Evolutionary conservation across 2,329 filamentous ascomycete species (phyloP).

Genomic region (Plectosphaerella cucumerina): DNA sequence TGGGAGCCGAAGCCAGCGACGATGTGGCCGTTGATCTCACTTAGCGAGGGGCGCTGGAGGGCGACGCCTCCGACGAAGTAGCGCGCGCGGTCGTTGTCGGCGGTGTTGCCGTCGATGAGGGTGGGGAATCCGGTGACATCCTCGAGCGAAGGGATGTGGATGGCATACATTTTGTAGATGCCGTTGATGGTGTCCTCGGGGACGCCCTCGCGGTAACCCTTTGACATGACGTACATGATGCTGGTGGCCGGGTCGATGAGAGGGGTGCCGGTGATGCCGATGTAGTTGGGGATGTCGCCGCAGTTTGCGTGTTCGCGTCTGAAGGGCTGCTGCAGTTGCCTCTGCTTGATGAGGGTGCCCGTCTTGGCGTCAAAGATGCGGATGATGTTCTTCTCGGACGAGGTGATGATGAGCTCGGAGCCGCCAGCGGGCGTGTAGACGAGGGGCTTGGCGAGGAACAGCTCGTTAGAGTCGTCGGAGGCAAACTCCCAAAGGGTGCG

Average conservation of each 20-base stretch:
- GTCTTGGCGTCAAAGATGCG: conserved; percentile 35
- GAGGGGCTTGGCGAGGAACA: conserved; percentile 31
- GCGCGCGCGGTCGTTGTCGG: conserved; percentile 38
- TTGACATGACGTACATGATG: conserved; percentile 31
- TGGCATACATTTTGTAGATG: conserved; percentile 33
- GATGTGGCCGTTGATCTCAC: conserved; percentile 27
- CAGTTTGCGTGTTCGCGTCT: conserved; percentile 30
- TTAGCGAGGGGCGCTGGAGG: conserved; percentile 36
- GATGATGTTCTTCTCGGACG: conserved; percentile 32
- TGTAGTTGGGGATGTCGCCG: conserved; percentile 32
- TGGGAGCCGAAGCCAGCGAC: conserved; percentile 43
- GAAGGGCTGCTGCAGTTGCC: conserved; percentile 35
- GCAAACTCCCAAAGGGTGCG: conserved; percentile 27
- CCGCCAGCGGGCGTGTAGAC: conserved; percentile 33
- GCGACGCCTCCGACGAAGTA: conserved; percentile 41
- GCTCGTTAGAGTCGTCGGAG: conserved; percentile 7
- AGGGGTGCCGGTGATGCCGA: conserved; percentile 31
- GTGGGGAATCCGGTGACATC: conserved; percentile 35
- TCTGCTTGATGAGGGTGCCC: conserved; percentile 28
- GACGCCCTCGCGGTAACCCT: conserved; percentile 24
- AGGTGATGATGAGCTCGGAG: conserved; percentile 30
- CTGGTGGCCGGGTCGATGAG: conserved; percentile 28
- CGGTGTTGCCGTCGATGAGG: conserved; percentile 35
- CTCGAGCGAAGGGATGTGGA: conserved; percentile 31
- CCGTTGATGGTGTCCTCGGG: conserved; percentile 25